Conservation (phyloP, 164 flowering plant species). For the Nelumbo lutea region DNA sequence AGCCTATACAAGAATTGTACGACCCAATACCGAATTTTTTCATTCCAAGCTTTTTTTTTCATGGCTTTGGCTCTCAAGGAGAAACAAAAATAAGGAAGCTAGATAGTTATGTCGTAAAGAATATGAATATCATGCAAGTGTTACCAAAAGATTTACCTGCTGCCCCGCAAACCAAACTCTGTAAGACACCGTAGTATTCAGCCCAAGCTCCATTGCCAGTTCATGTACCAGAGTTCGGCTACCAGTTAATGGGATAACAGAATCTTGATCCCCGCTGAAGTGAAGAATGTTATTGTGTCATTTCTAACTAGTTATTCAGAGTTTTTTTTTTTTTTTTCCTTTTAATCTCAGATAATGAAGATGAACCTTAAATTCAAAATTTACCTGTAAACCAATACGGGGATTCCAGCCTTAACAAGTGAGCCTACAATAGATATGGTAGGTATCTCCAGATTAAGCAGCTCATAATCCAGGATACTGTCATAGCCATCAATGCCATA, state of each 20-base stretch:
- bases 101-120: too few species aligned
- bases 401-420: slow-evolving; percentile 59
- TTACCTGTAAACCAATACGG: slow-evolving; percentile 36
- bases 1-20: too few species aligned
- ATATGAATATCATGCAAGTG: too few species aligned
- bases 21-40: too few species aligned
- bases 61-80: too few species aligned
- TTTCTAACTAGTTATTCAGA: too few species aligned
- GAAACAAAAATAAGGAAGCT: too few species aligned
- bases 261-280: slow-evolving; percentile 61
- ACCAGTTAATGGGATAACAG: slow-evolving; percentile 54
- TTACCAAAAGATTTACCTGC: slow-evolving; percentile 26
- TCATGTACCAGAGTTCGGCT: slow-evolving; percentile 34
- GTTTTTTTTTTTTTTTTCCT: too few species aligned
- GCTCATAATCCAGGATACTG: slow-evolving; percentile 69
- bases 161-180: slow-evolving; percentile 47
- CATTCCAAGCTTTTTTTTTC: too few species aligned
- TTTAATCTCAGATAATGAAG: not conserved
- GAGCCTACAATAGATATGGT: slow-evolving; percentile 60
- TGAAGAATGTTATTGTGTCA: not conserved
- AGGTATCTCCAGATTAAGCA: slow-evolving; percentile 75
- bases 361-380: not conserved
- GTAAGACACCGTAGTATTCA: slow-evolving; percentile 41
- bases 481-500: not conserved
- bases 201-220: slow-evolving; percentile 30